Evolutionary conservation across 2,329 filamentous ascomycete species (phyloP).

Genomic region (Pestalotiopsis sp.): DNA sequence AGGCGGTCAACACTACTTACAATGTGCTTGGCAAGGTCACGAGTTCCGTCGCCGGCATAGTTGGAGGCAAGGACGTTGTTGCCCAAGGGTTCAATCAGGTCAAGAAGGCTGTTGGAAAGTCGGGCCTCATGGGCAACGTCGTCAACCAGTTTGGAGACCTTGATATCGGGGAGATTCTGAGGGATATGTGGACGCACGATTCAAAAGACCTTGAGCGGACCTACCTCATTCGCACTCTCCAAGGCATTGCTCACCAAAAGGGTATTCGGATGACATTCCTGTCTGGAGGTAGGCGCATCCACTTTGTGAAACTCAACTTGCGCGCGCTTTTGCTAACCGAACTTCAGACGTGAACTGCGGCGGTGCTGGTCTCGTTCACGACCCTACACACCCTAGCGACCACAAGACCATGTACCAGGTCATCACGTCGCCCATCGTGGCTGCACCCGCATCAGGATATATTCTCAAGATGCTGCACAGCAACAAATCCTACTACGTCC

Average conservation of each 20-base stretch:
- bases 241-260: slow-evolving; percentile 94
- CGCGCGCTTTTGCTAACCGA: slow-evolving; percentile 22
- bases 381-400: slow-evolving; percentile 86
- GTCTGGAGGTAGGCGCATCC: slow-evolving; percentile 68
- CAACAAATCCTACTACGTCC: slow-evolving; percentile 89
- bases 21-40: slow-evolving; percentile 96
- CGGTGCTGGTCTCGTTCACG: slow-evolving; percentile 91
- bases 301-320: not conserved
- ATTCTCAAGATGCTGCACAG: slow-evolving; percentile 94
- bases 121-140: slow-evolving; percentile 92
- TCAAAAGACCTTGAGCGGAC: slow-evolving; percentile 96
- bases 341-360: slow-evolving; percentile 78
- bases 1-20: slow-evolving; percentile 93
- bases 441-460: slow-evolving; percentile 81
- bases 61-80: slow-evolving; percentile 92
- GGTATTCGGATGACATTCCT: slow-evolving; percentile 96
- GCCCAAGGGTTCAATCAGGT: slow-evolving; percentile 91
- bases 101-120: slow-evolving; percentile 95
- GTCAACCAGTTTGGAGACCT: slow-evolving; percentile 96
- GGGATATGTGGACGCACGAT: slow-evolving; percentile 98
- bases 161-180: slow-evolving; percentile 89
- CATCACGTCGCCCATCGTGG: slow-evolving; percentile 90
- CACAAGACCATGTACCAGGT: slow-evolving; percentile 99
- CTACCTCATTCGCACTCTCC: slow-evolving; percentile 92
- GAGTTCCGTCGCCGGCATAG: slow-evolving; percentile 90